phyloP scores from a whole-genome alignment of 768 basidiomycete genomes.

The Calocybe cyanea region DNA sequence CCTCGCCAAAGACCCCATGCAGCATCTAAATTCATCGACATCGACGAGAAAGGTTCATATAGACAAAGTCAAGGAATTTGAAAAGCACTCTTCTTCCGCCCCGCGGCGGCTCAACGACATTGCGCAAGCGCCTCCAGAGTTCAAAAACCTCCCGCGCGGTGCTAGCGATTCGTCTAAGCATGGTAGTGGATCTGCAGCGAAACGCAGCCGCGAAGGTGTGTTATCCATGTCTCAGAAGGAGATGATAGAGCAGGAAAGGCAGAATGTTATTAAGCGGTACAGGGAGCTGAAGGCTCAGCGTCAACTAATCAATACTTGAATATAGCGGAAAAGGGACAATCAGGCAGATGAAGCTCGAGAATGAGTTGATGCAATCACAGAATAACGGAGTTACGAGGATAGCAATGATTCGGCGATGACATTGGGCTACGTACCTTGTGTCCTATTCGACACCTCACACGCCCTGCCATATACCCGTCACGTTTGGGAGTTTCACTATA shows the following conservation, averaged over 20 bases:
- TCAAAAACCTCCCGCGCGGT: conserved; percentile 21
- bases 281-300: conserved; percentile 58
- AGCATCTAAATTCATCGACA: conserved; percentile 15
- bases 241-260: conserved; percentile 75
- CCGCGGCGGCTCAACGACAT: conserved; percentile 44
- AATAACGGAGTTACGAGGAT: no score
- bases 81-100: conserved; percentile 42
- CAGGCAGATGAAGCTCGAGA: no score
- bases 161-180: conserved; percentile 19
- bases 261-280: conserved; percentile 64
- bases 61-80: conserved; percentile 45
- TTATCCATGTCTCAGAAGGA: conserved; percentile 72
- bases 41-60: conserved; percentile 13
- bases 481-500: no score
- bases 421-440: no score
- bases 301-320: conserved; percentile 23
- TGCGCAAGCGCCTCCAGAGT: conserved; percentile 24
- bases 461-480: no score
- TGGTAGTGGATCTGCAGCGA: conserved; percentile 18
- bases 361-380: no score
- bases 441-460: no score
- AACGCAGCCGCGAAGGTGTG: conserved; percentile 42
- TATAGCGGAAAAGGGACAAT: conserved; percentile 9
- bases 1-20: conserved; percentile 6
- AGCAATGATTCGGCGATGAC: no score